These are phyloP conservation scores for Lyophyllum decastes DNA, from an alignment of 768 basidiomycete species.

Conservation along the genomic window DNA sequence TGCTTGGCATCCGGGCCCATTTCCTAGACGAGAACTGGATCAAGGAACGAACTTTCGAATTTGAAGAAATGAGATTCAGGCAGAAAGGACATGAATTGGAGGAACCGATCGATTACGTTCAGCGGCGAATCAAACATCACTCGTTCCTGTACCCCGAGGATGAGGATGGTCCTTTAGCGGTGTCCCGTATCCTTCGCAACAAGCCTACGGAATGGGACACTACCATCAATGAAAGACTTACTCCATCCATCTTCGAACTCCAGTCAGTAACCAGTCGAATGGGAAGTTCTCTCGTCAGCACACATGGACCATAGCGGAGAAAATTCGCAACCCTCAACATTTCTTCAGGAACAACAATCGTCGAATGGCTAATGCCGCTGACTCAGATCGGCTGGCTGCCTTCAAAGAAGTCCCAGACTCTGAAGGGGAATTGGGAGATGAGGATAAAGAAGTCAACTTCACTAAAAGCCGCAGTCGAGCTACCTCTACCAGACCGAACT, in stretches of 20 bases:
- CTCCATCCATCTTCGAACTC: not conserved
- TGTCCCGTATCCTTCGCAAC: no score
- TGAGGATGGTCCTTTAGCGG: no score
- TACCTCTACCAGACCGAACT: not conserved
- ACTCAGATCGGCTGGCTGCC: not conserved
- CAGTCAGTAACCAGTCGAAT: not conserved
- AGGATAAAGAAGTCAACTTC: not conserved
- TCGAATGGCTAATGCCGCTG: not conserved
- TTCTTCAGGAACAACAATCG: not conserved
- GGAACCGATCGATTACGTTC: no score
- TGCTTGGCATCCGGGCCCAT: no score
- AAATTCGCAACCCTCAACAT: not conserved
- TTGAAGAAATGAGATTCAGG: no score
- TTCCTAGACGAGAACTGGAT: no score
- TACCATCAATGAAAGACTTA: no score
- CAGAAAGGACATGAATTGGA: no score
- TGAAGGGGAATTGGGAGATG: not conserved
- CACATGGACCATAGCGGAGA: not conserved
- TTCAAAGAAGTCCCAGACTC: not conserved
- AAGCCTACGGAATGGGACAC: no score
- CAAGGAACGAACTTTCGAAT: no score
- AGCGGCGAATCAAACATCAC: no score
- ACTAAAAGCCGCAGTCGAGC: not conserved
- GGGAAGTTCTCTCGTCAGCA: not conserved
- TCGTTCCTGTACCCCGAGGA: no score